Percentiles rank a stretch among this genome's conserved stretches.
Conservation (phyloP, 257 asterid species). For the Solanum tarijense region DNA sequence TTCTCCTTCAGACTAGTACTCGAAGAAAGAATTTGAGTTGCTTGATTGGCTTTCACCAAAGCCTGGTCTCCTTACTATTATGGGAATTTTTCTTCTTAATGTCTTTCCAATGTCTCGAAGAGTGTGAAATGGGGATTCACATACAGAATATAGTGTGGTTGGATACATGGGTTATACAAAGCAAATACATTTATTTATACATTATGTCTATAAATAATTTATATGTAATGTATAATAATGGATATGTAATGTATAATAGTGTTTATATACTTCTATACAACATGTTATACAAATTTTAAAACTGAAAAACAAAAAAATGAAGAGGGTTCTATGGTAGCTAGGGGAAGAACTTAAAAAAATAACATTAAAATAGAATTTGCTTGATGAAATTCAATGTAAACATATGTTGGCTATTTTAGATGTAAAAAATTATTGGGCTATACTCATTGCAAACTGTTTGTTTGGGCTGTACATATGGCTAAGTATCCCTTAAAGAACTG, state of each 20-base stretch:
- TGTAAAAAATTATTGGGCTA: background rate
- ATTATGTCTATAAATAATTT: background rate
- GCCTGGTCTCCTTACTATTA: slow-evolving; percentile 48
- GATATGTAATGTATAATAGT: background rate
- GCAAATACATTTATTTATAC: background rate
- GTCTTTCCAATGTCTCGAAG: background rate
- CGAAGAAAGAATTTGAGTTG: slow-evolving; percentile 43
- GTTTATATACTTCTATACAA: background rate
- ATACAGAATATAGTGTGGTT: background rate
- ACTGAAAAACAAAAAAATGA: background rate
- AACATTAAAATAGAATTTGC: background rate
- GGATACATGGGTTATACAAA: background rate
- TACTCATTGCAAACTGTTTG: background rate
- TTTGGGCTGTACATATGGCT: background rate
- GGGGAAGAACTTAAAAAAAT: background rate
- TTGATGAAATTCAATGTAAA: background rate
- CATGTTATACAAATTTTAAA: background rate
- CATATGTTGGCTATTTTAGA: background rate
- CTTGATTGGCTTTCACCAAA: slow-evolving; percentile 42
- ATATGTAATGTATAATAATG: background rate
- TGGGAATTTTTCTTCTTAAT: background rate
- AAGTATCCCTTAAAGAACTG: background rate
- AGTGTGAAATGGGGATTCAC: background rate
- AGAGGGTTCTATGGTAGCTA: background rate
- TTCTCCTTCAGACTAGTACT: slow-evolving; percentile 52